phyloP scores from a whole-genome alignment of 2,329 filamentous ascomycete genomes.

The Colletotrichum limetticola region DNA sequence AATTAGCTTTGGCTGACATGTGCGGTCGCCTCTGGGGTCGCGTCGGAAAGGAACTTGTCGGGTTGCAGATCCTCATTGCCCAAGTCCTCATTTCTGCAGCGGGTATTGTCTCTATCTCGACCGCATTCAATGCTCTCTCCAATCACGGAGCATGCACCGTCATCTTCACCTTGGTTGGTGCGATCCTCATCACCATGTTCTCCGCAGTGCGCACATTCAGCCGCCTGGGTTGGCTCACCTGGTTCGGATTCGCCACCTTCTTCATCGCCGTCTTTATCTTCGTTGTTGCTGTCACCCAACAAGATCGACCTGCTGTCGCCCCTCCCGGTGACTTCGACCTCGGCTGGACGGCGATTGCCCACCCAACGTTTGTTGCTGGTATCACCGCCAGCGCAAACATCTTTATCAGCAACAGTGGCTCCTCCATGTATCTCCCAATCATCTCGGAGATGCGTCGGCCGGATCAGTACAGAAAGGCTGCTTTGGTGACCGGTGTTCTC shows the following conservation, averaged over 20 bases:
- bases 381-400: constrained; percentile 55
- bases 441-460: constrained; percentile 64
- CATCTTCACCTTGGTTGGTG: constrained; percentile 61
- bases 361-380: constrained; percentile 44
- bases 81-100: constrained; percentile 40
- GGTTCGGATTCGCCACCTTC: constrained; percentile 54
- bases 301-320: constrained; percentile 58
- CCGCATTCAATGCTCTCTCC: constrained; percentile 41
- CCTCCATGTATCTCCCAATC: constrained; percentile 64
- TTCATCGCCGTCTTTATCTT: constrained; percentile 56
- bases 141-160: constrained; percentile 51
- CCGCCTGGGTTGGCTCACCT: constrained; percentile 60
- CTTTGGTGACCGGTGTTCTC: constrained; percentile 58
- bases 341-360: constrained; percentile 46
- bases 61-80: constrained; percentile 45
- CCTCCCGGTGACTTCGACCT: constrained; percentile 50
- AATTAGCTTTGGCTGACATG: constrained; percentile 39
- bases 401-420: constrained; percentile 59
- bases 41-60: constrained; percentile 60
- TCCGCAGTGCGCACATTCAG: constrained; percentile 61
- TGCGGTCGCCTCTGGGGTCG: constrained; percentile 59
- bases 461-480: constrained; percentile 60
- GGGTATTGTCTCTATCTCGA: constrained; percentile 38
- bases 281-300: constrained; percentile 57
- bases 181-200: constrained; percentile 61